A percentile compares a stretch with the other conserved stretches of the same genome.
Conservation (phyloP, 177 flowering plant genomes). For the Vitis hybrid region DNA sequence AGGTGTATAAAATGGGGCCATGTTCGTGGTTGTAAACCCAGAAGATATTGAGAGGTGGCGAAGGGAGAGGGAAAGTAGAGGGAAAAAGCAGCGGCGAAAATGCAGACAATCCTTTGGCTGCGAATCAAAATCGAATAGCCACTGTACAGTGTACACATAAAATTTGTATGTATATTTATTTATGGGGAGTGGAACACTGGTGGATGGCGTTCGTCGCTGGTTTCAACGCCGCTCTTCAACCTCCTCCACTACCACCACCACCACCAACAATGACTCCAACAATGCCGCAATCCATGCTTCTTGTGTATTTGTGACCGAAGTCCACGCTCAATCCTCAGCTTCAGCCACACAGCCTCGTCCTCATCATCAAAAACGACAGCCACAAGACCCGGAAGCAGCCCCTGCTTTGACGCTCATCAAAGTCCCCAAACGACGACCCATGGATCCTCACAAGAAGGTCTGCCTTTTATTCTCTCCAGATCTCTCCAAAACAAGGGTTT, state of each 20-base stretch:
- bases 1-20: slow-evolving; percentile 8
- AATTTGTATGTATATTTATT: background rate
- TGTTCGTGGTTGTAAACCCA: background rate
- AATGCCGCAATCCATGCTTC: slow-evolving; percentile 1
- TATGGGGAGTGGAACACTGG: slow-evolving; percentile 42
- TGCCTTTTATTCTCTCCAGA: background rate
- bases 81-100: slow-evolving; percentile 2
- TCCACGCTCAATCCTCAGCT: slow-evolving; percentile 9
- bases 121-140: background rate
- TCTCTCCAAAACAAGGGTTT: background rate
- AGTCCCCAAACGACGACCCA: slow-evolving; percentile 28
- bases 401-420: slow-evolving; percentile 28
- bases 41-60: background rate
- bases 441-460: slow-evolving; percentile 44
- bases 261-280: background rate
- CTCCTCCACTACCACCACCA: background rate
- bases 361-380: background rate
- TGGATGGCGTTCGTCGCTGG: slow-evolving; percentile 53
- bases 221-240: slow-evolving; percentile 31
- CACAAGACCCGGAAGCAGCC: background rate
- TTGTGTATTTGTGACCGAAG: slow-evolving; percentile 3
- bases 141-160: background rate
- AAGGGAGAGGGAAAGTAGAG: background rate
- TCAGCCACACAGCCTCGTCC: background rate
- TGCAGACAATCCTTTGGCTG: slow-evolving; percentile 24